phyloP scores from a whole-genome alignment of 2,329 filamentous ascomycete genomes.

The Fusarium neocosmosporiellum region DNA sequence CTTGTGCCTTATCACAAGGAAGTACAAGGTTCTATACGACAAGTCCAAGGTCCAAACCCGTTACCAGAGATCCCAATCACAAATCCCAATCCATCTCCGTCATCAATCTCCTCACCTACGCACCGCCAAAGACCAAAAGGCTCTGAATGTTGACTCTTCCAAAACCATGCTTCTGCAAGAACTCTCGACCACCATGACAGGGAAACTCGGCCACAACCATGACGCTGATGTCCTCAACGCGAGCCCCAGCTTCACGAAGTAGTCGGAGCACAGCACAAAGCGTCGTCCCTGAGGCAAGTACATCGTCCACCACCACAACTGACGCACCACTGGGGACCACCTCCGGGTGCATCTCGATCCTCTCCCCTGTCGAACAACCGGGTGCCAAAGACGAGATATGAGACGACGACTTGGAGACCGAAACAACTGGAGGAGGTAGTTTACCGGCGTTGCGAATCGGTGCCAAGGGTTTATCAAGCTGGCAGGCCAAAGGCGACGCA shows the following conservation, averaged over 20 bases:
- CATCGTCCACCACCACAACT: slow-evolving; percentile 69
- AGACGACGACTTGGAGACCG: slow-evolving; percentile 59
- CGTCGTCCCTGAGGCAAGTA: slow-evolving; percentile 66
- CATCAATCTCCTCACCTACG: slow-evolving; percentile 13
- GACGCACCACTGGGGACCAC: slow-evolving; percentile 51
- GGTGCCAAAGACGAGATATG: slow-evolving; percentile 62
- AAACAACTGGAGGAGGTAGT: slow-evolving; percentile 66
- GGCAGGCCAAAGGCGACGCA: slow-evolving; percentile 61
- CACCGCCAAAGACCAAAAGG: slow-evolving; percentile 57
- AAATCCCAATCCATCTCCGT: not conserved
- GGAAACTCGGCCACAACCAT: slow-evolving; percentile 67
- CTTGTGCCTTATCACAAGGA: not conserved
- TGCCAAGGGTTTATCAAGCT: slow-evolving; percentile 55
- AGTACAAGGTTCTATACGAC: not conserved
- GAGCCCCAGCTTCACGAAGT: slow-evolving; percentile 56
- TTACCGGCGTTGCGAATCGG: slow-evolving; percentile 68
- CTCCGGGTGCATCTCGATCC: slow-evolving; percentile 62
- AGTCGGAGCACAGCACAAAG: slow-evolving; percentile 64
- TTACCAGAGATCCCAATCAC: not conserved
- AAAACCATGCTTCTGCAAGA: slow-evolving; percentile 61
- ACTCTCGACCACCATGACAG: slow-evolving; percentile 60
- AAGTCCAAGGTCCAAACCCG: not conserved
- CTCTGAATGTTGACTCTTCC: slow-evolving; percentile 61
- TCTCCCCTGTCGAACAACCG: slow-evolving; percentile 42
- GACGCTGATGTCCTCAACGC: slow-evolving; percentile 55